Evolutionary conservation across 2,329 filamentous ascomycete species (phyloP), one percentile per base, ranked within the genome.

Genomic region (Fonsecaea pugnacius): DNA sequence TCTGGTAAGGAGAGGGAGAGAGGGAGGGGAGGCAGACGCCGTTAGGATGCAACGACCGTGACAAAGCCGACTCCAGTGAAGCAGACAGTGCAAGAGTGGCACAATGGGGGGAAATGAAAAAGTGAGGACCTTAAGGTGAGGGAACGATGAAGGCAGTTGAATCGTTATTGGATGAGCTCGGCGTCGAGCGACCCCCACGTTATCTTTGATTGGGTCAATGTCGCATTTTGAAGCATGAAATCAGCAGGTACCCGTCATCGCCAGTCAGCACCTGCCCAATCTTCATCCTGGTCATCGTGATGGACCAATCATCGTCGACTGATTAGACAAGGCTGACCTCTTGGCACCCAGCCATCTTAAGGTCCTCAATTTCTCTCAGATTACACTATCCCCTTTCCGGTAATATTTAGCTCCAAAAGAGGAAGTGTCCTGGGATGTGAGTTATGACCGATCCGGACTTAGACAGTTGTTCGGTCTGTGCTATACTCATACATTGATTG

Each of bases 291-390:
- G 4, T 30, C 27, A 30, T 30, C 27, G 0, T 5, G 9, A 14
- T 1, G 2, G 4, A 4, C 43, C 21, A 48, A 48, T 48, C 21
- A 48, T 14, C 8, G n/a, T 48, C 18, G 43, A 24, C 8, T 1
- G 12, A 21, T 30, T 21, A 10, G 33, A 30, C 59, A 65, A 65
- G 63, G 59, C 63, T 65, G 63, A 32, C 1, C 2, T 27, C 64
- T 63, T 61, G 60, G 66, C 57, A 24, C 38, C 27, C 32, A 8
- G 7, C n/a, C 40, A 46, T 36, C 58, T 65, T 65, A 68, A 65
- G 64, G 66, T 66, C 66, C 66, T 68, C 66, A 65, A 16, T 66
- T 68, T 65, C 43, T 30, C 27, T 6, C 2, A 30, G 36, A 33
- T 3, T 30, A 40, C 8, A 48, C 55, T 9, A 24, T 32, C 30